Evolutionary conservation across 345 rosid species (phyloP), one percentile per base, ranked within the genome.

Genomic region (Punica granatum): DNA sequence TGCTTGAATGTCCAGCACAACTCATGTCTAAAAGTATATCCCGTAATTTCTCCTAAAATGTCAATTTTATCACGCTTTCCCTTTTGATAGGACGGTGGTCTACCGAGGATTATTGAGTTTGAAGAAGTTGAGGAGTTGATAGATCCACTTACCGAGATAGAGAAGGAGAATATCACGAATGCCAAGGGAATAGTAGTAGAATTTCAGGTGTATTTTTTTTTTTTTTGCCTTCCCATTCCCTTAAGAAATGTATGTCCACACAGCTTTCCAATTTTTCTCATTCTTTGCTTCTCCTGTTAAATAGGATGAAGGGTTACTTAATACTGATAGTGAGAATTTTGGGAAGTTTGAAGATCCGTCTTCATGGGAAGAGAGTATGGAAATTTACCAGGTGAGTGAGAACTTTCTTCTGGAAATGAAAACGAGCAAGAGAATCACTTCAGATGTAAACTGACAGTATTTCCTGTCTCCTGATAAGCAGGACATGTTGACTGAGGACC

Each of bases 121-220:
- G 61, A 56, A 26, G 61, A 26, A 56, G 3, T 13, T 30, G 19
- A 56, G 34, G 26, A 56, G 18, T 25, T 28, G 26, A 56, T 3
- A 10, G 34, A 56, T 28, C 32, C 34, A 56, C 18, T 10, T 6
- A 25, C 33, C 34, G 7, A 56, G 34, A 28, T 25, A 30, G 61
- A 28, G 33, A 28, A 67, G 60, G 72, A 68, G 59, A 67, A 66
- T 26, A 39, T 74, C 19, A 28, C 67, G 26, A 66, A n/a, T 26
- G 71, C 36, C 59, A 39, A 48, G 35, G 76, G 25, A 66, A 35
- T 64, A 63, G 67, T 61, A 69, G 69, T 51, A 68, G 72, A 62
- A 69, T 66, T 63, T 69, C 65, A 72, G 79, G 82, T 81, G 66
- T 48, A 59, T 19, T 21, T 37, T 12, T 32, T n/a, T 56, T 6